Evolutionary conservation across 2,329 filamentous ascomycete genomes (phyloP).

Genomic region (Colletotrichum sp.): DNA sequence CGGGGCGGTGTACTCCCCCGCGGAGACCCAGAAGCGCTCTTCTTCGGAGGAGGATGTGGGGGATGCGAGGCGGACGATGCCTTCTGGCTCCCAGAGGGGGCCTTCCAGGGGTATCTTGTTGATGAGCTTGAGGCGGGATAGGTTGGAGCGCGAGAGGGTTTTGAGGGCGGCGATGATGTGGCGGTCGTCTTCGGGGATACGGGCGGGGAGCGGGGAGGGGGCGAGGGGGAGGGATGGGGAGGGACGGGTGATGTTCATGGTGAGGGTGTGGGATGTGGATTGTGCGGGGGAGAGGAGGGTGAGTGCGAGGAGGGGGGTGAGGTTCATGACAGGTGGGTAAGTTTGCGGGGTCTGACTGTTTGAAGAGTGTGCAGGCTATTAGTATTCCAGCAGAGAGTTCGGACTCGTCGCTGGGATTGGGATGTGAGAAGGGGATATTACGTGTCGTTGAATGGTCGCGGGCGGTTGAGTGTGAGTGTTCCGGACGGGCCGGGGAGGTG

Average conservation of each 20-base stretch:
- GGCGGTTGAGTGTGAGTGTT: not conserved
- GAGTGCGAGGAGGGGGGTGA: not conserved
- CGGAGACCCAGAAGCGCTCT: constrained; percentile 44
- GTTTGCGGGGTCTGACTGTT: no score
- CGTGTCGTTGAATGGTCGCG: not conserved
- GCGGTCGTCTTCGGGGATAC: no score
- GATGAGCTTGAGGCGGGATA: constrained; percentile 42
- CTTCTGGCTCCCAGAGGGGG: constrained; percentile 53
- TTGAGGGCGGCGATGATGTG: no score
- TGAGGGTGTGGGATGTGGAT: no score
- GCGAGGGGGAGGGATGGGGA: constrained; percentile 32
- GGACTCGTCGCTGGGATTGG: not conserved
- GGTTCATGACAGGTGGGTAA: not conserved
- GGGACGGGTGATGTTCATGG: constrained; percentile 37
- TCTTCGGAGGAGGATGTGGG: rapidly evolving
- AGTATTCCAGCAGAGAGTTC: no score
- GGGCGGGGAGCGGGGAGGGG: constrained; percentile 16
- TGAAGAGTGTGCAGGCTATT: not conserved
- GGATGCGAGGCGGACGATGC: constrained; percentile 43
- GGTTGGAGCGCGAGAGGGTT: constrained; percentile 34
- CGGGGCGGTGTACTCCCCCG: constrained; percentile 45
- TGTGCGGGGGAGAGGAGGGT: not conserved
- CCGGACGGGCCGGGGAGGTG: not conserved
- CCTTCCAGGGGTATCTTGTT: constrained; percentile 46
- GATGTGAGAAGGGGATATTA: not conserved